A percentile compares a stretch with the other conserved stretches of the same genome.
Conservation (phyloP, 2,329 filamentous ascomycete genomes). For the Uncinocarpus reesii region DNA sequence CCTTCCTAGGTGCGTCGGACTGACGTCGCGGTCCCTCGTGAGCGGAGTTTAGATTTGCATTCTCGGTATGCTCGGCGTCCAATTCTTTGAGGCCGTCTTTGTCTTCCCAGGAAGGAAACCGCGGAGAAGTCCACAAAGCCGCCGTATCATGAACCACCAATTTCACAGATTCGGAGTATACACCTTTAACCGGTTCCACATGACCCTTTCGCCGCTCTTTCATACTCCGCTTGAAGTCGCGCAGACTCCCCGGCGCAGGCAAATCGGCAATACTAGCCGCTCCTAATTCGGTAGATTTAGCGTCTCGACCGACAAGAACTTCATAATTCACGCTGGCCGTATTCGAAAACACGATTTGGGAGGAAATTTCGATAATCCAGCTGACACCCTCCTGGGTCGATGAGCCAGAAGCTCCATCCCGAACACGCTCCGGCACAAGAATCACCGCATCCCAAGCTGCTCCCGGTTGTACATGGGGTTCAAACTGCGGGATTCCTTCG, state of each 20-base stretch:
- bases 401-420: slow-evolving; percentile 46
- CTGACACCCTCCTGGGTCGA: slow-evolving; percentile 49
- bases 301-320: slow-evolving; percentile 71
- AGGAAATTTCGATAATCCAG: slow-evolving; percentile 86
- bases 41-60: slow-evolving; percentile 2
- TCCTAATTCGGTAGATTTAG: slow-evolving; percentile 65
- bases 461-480: slow-evolving; percentile 92
- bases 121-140: slow-evolving; percentile 84
- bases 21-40: neutral
- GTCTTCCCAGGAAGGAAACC: slow-evolving; percentile 54
- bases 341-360: slow-evolving; percentile 86
- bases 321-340: slow-evolving; percentile 84
- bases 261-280: slow-evolving; percentile 46
- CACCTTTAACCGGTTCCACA: slow-evolving; percentile 51
- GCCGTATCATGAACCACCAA: slow-evolving; percentile 79
- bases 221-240: slow-evolving; percentile 61
- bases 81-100: slow-evolving; percentile 33
- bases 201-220: slow-evolving; percentile 27
- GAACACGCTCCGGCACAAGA: slow-evolving; percentile 58
- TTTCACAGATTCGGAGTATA: slow-evolving; percentile 72
- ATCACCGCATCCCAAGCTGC: slow-evolving; percentile 75
- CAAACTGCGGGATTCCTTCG: slow-evolving; percentile 78
- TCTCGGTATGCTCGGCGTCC: slow-evolving; percentile 20
- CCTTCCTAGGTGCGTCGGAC: slow-evolving; percentile 6
- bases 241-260: slow-evolving; percentile 56